Evolutionary conservation across 768 basidiomycete species (phyloP).

Genomic region (Asterophora parasitica): DNA sequence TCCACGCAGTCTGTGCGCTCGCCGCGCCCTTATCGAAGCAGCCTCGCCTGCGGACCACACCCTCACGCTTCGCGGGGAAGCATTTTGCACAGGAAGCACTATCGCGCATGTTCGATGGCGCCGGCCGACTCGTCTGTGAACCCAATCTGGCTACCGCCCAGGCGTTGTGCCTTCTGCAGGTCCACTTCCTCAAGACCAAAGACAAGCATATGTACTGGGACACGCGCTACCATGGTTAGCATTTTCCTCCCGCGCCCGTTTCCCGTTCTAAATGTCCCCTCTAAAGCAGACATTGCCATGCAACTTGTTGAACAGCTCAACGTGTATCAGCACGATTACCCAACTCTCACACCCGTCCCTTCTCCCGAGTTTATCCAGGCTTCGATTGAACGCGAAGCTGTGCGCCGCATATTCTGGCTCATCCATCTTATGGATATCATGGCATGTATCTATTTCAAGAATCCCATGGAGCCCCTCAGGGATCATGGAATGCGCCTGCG

Average conservation of each 20-base stretch:
- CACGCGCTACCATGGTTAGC: constrained; percentile 48
- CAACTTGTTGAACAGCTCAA: constrained; percentile 64
- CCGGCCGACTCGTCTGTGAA: constrained; percentile 57
- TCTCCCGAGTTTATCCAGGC: constrained; percentile 55
- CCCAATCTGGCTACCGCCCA: constrained; percentile 70
- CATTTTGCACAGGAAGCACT: constrained; percentile 58
- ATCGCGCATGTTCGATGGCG: constrained; percentile 66
- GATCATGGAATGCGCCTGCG: constrained; percentile 52
- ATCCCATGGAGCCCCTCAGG: constrained; percentile 32
- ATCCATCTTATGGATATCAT: constrained; percentile 58
- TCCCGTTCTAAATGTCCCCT: constrained; percentile 19
- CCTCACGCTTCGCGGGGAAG: constrained; percentile 52
- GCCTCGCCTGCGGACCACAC: constrained; percentile 51
- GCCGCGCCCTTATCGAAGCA: constrained; percentile 74
- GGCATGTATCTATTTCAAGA: constrained; percentile 42
- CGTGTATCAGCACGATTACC: constrained; percentile 59
- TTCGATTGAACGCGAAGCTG: constrained; percentile 69
- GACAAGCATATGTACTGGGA: constrained; percentile 33
- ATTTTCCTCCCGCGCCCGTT: constrained; percentile 11
- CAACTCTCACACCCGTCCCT: constrained; percentile 53
- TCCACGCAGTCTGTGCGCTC: constrained; percentile 72
- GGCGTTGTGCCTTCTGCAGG: constrained; percentile 67
- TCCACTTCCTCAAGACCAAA: constrained; percentile 54
- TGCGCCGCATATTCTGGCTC: constrained; percentile 81
- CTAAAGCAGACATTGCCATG: constrained; percentile 51